Evolutionary conservation across 2,329 filamentous ascomycete species (phyloP).

Genomic region (Cladorrhinum sp.): DNA sequence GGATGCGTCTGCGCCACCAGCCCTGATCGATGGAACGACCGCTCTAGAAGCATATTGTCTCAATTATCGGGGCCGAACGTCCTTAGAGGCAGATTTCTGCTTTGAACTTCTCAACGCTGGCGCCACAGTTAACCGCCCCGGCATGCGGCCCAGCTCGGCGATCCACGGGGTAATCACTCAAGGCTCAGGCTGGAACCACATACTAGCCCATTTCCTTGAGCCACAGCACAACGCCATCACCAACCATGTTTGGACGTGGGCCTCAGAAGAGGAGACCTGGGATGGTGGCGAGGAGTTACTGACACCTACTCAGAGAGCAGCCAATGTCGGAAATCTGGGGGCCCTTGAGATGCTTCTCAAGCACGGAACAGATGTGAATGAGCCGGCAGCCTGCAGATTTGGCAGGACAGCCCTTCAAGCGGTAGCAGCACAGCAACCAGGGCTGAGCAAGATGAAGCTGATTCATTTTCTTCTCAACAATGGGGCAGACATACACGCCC

Average conservation of each 20-base stretch:
- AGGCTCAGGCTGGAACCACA: constrained; percentile 1
- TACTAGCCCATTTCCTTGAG: constrained; percentile 2
- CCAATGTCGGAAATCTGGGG: not conserved
- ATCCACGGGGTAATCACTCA: constrained; percentile 3
- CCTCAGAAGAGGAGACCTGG: not conserved
- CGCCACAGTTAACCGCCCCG: constrained; percentile 10
- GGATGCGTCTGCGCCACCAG: constrained; percentile 4
- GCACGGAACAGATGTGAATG: constrained; percentile 6
- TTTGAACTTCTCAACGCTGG: constrained; percentile 6
- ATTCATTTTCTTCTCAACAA: constrained; percentile 4
- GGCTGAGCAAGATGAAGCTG: not conserved
- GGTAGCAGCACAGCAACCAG: not conserved
- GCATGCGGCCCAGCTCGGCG: constrained; percentile 6
- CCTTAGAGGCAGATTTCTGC: not conserved
- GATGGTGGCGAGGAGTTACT: not conserved
- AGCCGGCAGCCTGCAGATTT: not conserved
- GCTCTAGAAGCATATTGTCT: constrained; percentile 3
- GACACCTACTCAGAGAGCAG: constrained; percentile 11
- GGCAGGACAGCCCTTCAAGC: constrained; percentile 14
- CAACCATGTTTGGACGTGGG: constrained; percentile 2
- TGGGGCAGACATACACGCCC: constrained; percentile 12
- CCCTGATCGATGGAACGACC: not conserved
- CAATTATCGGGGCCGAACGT: not conserved
- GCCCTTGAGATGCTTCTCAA: constrained; percentile 10
- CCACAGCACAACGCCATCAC: not conserved